Evolutionary conservation across 345 rosid species (phyloP).

Genomic region (Draba incana): DNA sequence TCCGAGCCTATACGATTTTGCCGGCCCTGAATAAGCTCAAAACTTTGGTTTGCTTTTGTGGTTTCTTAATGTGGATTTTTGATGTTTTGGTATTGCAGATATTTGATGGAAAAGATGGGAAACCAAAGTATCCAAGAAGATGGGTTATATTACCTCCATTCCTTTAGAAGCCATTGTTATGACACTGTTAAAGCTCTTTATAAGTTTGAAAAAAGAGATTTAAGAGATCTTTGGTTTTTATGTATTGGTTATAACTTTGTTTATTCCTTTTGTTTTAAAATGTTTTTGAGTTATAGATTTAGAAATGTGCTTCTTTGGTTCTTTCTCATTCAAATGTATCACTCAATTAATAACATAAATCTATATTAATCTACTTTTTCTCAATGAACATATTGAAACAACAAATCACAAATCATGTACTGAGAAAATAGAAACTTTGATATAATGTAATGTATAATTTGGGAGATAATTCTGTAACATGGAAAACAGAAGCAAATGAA

Average conservation of each 20-base stretch:
- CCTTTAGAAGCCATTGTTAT: slow-evolving; percentile 59
- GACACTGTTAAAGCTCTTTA: slow-evolving; percentile 1
- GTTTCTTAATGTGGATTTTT: slow-evolving; percentile 6
- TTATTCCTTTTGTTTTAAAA: slow-evolving; percentile 5
- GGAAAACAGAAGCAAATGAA: slow-evolving; percentile 23
- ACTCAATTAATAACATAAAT: not conserved
- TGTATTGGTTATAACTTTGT: slow-evolving; percentile 21
- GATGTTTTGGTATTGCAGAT: slow-evolving; percentile 51
- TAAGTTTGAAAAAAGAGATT: slow-evolving; percentile 22
- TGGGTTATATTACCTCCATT: slow-evolving; percentile 96
- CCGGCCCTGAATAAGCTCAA: not conserved
- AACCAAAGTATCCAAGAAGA: slow-evolving; percentile 85
- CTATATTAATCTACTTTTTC: not conserved
- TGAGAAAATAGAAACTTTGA: no score
- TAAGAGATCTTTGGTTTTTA: slow-evolving; percentile 16
- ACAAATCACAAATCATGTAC: no score
- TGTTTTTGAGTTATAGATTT: slow-evolving; percentile 25
- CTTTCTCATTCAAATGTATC: slow-evolving; percentile 23
- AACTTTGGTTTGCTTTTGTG: not conserved
- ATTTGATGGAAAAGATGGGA: slow-evolving; percentile 94
- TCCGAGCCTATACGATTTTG: not conserved
- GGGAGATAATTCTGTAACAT: not conserved
- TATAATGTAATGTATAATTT: no score
- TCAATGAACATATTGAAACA: no score
- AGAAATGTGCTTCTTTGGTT: slow-evolving; percentile 24